Evolutionary conservation across 1,139 yeast species (phyloP).

Genomic region (Taiozyma onychis): DNA sequence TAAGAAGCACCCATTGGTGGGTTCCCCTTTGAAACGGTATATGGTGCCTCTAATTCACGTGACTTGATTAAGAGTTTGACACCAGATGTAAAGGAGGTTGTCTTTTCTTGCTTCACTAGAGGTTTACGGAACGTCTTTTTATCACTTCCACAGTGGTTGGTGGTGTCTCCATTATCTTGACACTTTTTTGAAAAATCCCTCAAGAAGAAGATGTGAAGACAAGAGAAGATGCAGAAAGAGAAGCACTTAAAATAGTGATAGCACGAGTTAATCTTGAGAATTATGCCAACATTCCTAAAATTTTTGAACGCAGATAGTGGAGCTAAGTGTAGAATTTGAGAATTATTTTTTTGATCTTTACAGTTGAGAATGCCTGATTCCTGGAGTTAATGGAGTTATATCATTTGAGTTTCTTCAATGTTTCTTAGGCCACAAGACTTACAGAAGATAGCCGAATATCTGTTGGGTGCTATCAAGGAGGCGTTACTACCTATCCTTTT

Average conservation of each 20-base stretch:
- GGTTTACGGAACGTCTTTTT: constrained; percentile 36
- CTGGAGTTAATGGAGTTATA: too few species aligned
- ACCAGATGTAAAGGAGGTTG: background rate
- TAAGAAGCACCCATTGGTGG: background rate
- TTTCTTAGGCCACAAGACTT: too few species aligned
- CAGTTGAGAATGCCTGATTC: too few species aligned
- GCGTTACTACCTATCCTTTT: background rate
- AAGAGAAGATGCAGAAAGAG: constrained; percentile 8
- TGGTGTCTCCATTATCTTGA: constrained; percentile 27
- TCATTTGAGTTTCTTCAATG: too few species aligned
- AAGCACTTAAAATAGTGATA: background rate
- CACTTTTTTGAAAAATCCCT: constrained; percentile 36
- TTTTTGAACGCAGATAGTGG: too few species aligned
- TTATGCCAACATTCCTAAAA: too few species aligned
- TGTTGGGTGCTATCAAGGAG: background rate
- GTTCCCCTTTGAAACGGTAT: background rate
- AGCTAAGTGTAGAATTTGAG: too few species aligned
- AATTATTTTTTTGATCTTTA: too few species aligned
- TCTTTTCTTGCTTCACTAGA: constrained; percentile 26
- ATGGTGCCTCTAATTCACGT: constrained; percentile 4
- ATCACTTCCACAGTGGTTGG: too few species aligned
- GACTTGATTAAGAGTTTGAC: background rate
- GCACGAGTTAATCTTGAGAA: background rate
- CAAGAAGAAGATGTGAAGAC: constrained; percentile 9
- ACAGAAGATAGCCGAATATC: too few species aligned